Conservation (phyloP, 306 rosid species). For the Fragaria iinumae region DNA sequence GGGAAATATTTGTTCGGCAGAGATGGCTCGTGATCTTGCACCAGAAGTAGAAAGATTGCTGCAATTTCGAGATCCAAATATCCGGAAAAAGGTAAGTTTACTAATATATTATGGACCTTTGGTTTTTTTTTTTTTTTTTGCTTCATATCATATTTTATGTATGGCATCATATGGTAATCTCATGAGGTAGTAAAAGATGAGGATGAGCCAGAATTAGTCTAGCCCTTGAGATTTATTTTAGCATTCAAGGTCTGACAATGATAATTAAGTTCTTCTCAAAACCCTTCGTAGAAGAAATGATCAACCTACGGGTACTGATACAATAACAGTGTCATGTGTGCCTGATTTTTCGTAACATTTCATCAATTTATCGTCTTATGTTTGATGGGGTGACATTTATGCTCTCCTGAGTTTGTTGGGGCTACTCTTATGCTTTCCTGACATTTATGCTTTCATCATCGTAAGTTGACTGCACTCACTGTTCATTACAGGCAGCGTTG, state of each 20-base stretch:
- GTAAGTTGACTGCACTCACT: slow-evolving; percentile 35
- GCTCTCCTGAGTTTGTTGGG: neutral
- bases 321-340: too few species aligned
- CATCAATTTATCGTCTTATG: slow-evolving; percentile 13
- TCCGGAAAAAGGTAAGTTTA: slow-evolving; percentile 76
- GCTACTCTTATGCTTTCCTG: neutral
- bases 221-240: too few species aligned
- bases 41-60: slow-evolving; percentile 91
- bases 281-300: too few species aligned
- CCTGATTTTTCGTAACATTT: too few species aligned
- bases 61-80: slow-evolving; percentile 93
- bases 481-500: slow-evolving; percentile 78
- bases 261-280: too few species aligned
- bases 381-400: slow-evolving; percentile 8
- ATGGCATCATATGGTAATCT: too few species aligned
- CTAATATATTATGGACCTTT: neutral
- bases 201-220: too few species aligned
- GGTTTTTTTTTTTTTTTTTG: too few species aligned
- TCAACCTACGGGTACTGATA: too few species aligned
- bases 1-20: slow-evolving; percentile 98
- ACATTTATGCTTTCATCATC: slow-evolving; percentile 16
- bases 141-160: too few species aligned
- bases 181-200: too few species aligned
- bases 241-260: too few species aligned
- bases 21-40: slow-evolving; percentile 99